These are phyloP conservation scores for Hygrophoropsis aurantiaca DNA, from an alignment of 768 basidiomycete species.

Conservation along the genomic window DNA sequence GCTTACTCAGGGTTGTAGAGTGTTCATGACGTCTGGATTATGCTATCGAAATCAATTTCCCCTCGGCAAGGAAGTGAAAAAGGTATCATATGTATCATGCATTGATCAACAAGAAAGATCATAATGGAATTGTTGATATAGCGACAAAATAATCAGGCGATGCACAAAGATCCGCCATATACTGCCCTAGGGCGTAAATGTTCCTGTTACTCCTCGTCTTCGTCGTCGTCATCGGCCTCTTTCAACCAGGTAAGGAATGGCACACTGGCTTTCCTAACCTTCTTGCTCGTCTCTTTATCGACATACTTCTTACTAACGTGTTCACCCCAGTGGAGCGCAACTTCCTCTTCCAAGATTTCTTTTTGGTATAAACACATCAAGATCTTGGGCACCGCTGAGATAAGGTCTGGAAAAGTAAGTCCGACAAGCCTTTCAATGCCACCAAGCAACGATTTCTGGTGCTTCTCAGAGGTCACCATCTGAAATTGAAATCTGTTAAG, in stretches of 20 bases:
- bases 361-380: constrained; percentile 93
- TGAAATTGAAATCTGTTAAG: constrained; percentile 28
- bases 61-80: too few relatives aligned
- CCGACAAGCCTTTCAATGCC: constrained; percentile 89
- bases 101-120: too few relatives aligned
- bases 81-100: too few relatives aligned
- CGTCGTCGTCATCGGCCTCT: constrained; percentile 80
- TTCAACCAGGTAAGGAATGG: constrained; percentile 96
- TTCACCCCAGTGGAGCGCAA: constrained; percentile 90
- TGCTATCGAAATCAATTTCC: too few relatives aligned
- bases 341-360: constrained; percentile 90
- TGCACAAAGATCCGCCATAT: constrained; percentile 1
- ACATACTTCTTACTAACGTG: constrained; percentile 97
- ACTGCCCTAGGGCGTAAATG: too few relatives aligned
- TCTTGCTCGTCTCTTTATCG: constrained; percentile 93
- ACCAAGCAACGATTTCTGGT: constrained; percentile 91
- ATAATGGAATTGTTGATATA: neutral
- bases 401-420: constrained; percentile 66
- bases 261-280: constrained; percentile 91
- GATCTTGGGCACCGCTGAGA: constrained; percentile 79
- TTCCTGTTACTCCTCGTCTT: too few relatives aligned
- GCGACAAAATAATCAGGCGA: neutral
- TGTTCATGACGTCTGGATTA: too few relatives aligned
- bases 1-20: too few relatives aligned
- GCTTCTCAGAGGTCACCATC: constrained; percentile 92